A percentile compares a stretch with the other conserved stretches of the same genome.
Evolutionary conservation across 2,329 filamentous ascomycete species (phyloP).

Genomic region (Lachnellula suecica): DNA sequence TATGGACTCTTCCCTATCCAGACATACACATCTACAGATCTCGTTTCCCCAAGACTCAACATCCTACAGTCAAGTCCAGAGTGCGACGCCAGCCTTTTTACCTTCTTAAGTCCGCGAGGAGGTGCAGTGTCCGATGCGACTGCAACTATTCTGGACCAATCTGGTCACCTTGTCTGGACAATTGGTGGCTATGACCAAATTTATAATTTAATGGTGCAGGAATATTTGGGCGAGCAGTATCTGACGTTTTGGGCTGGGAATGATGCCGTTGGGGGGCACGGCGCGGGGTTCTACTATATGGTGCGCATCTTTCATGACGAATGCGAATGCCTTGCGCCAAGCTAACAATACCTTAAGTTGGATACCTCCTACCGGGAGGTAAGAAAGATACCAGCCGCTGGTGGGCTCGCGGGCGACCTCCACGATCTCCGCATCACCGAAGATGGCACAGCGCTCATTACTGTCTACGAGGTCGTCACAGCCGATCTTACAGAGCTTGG

Average conservation of each 20-base stretch:
- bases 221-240: conserved; percentile 42
- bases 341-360: no score
- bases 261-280: conserved; percentile 45
- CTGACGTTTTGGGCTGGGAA: conserved; percentile 50
- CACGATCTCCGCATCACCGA: conserved; percentile 44
- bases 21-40: conserved; percentile 33
- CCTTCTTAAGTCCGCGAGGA: conserved; percentile 40
- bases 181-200: conserved; percentile 35
- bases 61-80: conserved; percentile 28
- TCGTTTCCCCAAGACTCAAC: conserved; percentile 36
- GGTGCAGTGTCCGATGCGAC: conserved; percentile 34
- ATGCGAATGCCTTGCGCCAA: no score
- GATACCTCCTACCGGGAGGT: conserved; percentile 33
- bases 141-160: conserved; percentile 43
- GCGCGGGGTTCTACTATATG: conserved; percentile 47
- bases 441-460: conserved; percentile 41
- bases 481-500: conserved; percentile 40
- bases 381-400: conserved; percentile 37
- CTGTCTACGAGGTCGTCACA: conserved; percentile 38
- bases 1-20: conserved; percentile 37
- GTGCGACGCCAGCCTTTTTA: conserved; percentile 40
- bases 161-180: conserved; percentile 47
- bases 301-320: conserved; percentile 32
- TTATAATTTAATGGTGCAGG: conserved; percentile 46
- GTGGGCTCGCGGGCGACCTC: conserved; percentile 39